phyloP scores from a whole-genome alignment of 2,329 filamentous ascomycete genomes.

The Xylaria sp. region DNA sequence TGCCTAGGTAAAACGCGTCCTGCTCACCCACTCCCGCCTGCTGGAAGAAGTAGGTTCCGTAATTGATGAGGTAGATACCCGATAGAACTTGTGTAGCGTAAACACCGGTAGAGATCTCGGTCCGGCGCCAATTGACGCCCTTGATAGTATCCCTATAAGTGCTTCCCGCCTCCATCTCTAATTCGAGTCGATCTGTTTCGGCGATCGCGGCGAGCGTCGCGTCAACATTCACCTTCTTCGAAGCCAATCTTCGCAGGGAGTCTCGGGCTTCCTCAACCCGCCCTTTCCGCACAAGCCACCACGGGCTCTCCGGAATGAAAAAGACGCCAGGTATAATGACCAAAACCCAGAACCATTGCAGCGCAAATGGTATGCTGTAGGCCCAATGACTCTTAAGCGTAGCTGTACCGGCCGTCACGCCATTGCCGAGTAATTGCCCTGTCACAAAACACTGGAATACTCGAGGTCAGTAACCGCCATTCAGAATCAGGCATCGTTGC shows the following conservation, averaged over 20 bases:
- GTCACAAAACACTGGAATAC: slow-evolving; percentile 64
- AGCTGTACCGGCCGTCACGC: slow-evolving; percentile 57
- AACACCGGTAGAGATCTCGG: slow-evolving; percentile 68
- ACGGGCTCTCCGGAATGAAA: slow-evolving; percentile 62
- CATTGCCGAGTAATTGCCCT: slow-evolving; percentile 67
- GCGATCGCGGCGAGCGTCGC: slow-evolving; percentile 66
- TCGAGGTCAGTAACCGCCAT: background rate
- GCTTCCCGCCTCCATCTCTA: slow-evolving; percentile 60
- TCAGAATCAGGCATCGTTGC: background rate
- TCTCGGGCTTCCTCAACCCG: slow-evolving; percentile 54
- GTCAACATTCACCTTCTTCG: slow-evolving; percentile 57
- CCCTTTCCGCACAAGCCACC: slow-evolving; percentile 61
- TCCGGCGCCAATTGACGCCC: slow-evolving; percentile 61
- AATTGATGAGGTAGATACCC: slow-evolving; percentile 72
- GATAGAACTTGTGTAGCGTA: slow-evolving; percentile 74
- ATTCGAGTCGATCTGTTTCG: slow-evolving; percentile 68
- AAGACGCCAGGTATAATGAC: slow-evolving; percentile 58
- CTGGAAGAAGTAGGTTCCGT: slow-evolving; percentile 70
- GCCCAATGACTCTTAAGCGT: slow-evolving; percentile 58
- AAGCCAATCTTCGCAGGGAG: slow-evolving; percentile 58
- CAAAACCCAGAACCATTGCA: slow-evolving; percentile 63
- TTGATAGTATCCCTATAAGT: slow-evolving; percentile 64
- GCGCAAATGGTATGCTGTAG: slow-evolving; percentile 60
- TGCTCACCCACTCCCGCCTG: slow-evolving; percentile 63
- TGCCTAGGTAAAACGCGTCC: slow-evolving; percentile 65